A percentile compares a stretch with the other conserved stretches of the same genome.
phyloP scores from a whole-genome alignment of 2,329 filamentous ascomycete genomes.

The Cyclaneusma minus region DNA sequence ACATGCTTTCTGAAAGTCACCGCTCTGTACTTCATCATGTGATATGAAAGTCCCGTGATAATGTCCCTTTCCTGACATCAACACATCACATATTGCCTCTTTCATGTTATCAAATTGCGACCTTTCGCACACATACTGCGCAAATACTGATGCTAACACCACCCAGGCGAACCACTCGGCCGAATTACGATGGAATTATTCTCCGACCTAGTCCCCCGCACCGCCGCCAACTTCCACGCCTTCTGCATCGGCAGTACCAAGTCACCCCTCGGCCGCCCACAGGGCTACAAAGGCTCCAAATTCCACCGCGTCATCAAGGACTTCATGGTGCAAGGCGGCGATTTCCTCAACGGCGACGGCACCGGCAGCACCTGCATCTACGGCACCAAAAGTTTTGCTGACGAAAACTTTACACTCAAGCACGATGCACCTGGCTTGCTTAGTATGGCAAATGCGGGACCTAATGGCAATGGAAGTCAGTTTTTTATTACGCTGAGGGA shows the following conservation, averaged over 20 bases:
- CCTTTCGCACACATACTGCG: neutral
- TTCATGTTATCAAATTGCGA: no score
- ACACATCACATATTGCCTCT: no score
- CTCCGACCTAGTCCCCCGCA: constrained; percentile 67
- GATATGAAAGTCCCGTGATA: constrained; percentile 5
- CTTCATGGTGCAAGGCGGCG: constrained; percentile 96
- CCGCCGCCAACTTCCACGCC: constrained; percentile 91
- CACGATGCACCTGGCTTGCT: constrained; percentile 70
- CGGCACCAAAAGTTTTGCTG: constrained; percentile 67
- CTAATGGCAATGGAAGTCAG: constrained; percentile 85
- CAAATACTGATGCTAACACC: neutral
- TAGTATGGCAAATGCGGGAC: constrained; percentile 93
- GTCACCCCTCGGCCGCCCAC: constrained; percentile 57
- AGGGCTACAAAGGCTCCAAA: constrained; percentile 88
- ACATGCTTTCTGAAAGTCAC: constrained; percentile 2
- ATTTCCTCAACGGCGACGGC: constrained; percentile 88
- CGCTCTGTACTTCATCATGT: constrained; percentile 14
- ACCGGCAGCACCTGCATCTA: constrained; percentile 83
- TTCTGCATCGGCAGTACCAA: constrained; percentile 93
- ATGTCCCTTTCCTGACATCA: neutral
- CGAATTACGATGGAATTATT: constrained; percentile 86
- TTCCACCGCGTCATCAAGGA: constrained; percentile 92
- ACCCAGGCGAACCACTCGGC: constrained; percentile 65
- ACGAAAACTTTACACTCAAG: constrained; percentile 75
- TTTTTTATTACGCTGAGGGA: constrained; percentile 93